phyloP scores from a whole-genome alignment of 345 rosid species.

The Hibiscus mutabilis region DNA sequence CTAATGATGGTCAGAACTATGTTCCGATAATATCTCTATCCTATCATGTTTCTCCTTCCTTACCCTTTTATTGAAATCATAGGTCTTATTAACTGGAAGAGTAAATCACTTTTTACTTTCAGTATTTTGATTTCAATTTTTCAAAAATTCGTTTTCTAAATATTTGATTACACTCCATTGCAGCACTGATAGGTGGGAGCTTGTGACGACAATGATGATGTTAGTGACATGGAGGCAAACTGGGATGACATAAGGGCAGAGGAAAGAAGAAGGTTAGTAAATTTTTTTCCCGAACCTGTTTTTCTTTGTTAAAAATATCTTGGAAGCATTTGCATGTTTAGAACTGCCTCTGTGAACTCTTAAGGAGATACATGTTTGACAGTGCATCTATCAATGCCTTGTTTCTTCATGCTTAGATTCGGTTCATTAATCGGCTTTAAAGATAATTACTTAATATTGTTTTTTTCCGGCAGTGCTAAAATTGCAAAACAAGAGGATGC shows the following conservation, averaged over 20 bases:
- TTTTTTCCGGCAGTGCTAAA: not conserved
- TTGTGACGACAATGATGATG: slow-evolving; percentile 47
- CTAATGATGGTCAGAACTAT: slow-evolving; percentile 11
- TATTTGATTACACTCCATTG: slow-evolving; percentile 9
- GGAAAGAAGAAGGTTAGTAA: slow-evolving; percentile 65
- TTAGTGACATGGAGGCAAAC: slow-evolving; percentile 77
- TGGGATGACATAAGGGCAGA: slow-evolving; percentile 70
- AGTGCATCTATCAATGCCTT: not conserved
- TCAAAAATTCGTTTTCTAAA: not conserved
- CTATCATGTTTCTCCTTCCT: not conserved
- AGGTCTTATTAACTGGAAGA: not conserved
- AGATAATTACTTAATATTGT: no score
- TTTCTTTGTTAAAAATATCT: not conserved
- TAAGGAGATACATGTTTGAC: not conserved
- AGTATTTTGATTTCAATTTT: not conserved
- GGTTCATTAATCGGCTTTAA: no score
- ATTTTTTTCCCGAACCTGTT: not conserved
- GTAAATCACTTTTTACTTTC: slow-evolving; percentile 24
- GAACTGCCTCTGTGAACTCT: not conserved
- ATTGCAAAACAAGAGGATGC: not conserved
- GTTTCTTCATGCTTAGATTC: not conserved
- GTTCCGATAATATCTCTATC: slow-evolving; percentile 5
- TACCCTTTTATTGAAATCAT: not conserved
- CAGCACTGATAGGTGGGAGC: slow-evolving; percentile 32
- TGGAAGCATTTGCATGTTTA: not conserved